Percentiles rank a stretch among this genome's conserved stretches.
phyloP scores from a whole-genome alignment of 768 basidiomycete species.

The Tricholoma saponaceum region DNA sequence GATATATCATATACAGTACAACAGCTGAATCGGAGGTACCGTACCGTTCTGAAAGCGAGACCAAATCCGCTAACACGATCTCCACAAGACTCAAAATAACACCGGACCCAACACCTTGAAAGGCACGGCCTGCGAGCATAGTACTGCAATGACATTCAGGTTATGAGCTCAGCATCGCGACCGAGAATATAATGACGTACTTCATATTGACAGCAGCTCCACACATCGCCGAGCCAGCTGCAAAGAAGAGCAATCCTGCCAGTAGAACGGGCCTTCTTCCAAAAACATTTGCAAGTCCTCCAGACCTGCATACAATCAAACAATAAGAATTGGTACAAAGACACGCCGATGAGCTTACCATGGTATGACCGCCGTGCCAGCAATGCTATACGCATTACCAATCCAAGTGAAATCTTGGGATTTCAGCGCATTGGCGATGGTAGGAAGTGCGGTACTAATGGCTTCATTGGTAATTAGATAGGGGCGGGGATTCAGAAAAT shows the following conservation, averaged over 20 bases:
- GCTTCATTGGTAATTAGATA: neutral
- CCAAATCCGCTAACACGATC: conserved; percentile 43
- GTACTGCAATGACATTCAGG: neutral
- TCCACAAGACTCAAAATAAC: conserved; percentile 31
- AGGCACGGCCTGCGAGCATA: conserved; percentile 16
- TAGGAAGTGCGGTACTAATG: neutral
- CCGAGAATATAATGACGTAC: conserved; percentile 32
- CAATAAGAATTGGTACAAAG: neutral
- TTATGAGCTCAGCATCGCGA: conserved; percentile 14
- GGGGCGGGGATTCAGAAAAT: neutral
- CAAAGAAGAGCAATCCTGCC: conserved; percentile 25
- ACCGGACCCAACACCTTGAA: conserved; percentile 39
- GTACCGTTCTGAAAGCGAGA: conserved; percentile 34
- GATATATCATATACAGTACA: neutral
- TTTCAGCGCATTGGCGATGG: neutral
- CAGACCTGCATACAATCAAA: conserved; percentile 2
- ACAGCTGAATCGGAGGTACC: too few species aligned
- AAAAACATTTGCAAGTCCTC: conserved; percentile 26
- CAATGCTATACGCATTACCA: neutral
- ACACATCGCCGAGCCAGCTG: conserved; percentile 33
- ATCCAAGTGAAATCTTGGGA: neutral
- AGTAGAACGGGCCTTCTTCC: conserved; percentile 30
- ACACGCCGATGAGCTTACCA: neutral
- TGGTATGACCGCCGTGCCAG: neutral
- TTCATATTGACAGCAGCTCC: conserved; percentile 35